Base-by-base conservation (phyloP, 2,329 filamentous ascomycete species). In the Cladosporium halotolerans region DNA sequence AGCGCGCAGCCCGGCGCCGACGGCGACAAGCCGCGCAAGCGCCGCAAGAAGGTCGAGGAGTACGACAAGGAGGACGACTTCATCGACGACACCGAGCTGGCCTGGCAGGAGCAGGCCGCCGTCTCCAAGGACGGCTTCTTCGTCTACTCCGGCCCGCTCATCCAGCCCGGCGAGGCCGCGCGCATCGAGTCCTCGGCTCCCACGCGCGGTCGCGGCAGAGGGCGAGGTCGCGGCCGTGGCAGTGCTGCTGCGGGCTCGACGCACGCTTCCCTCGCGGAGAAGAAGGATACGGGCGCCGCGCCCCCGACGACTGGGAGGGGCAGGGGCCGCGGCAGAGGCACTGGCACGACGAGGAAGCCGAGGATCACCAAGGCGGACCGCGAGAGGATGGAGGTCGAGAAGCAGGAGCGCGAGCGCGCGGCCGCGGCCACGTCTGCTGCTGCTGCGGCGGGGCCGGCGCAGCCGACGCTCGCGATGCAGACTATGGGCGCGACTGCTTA, bases 71-170 rank as follows among this genome's bases (percentile, higher is more conserved):
- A 84, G 50, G 82, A 85, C 59, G 81, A 83, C 42, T 85, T 85
- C 63, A 83, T 85, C 53, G 93, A 99, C 64, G 93, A 99, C 67
- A 95, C 90, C 1, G 93, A 99, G 69, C 71, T 96, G 66, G 79
- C 95, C 0, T 97, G 92, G 92, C 89, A 97, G 71, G 89, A 95
- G 65, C 88, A 95, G 67, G 92, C 92, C 6, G 90, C 92, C 4
- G 91, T 93, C 44, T 92, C 89, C 60, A 89, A 92, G 62, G 93
- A 97, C 67, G 93, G 93, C 1, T 99, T 97, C 75, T 99, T 97
- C 68, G 93, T 99, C 1, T 99, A 96, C 71, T 95, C 89, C 56
- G 93, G 93, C 3, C 92, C 92, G 8, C 76, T 99, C 44, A 81
- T 97, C 18, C 87, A 87, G 4, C 90, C 95, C 70, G 88, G 85